These are phyloP conservation scores for Kazachstania viticola DNA, from an alignment of 805 yeast genomes.

Conservation along the genomic window DNA sequence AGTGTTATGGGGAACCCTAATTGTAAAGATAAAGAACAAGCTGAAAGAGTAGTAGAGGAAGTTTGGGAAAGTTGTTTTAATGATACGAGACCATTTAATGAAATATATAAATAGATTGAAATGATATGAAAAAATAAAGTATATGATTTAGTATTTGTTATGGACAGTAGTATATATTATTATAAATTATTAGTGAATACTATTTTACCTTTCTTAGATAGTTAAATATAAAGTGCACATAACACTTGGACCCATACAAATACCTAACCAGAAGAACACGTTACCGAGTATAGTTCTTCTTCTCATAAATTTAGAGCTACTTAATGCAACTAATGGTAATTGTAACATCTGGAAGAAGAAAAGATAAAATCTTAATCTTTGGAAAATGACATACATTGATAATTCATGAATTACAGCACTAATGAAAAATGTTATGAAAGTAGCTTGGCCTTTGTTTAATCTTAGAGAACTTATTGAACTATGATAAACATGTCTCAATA, in stretches of 20 bases:
- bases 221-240: constrained; percentile 76
- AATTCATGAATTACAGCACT: constrained; percentile 82
- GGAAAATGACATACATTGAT: constrained; percentile 83
- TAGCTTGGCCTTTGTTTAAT: constrained; percentile 56
- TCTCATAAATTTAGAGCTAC: constrained; percentile 47
- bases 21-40: constrained; percentile 62
- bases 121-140: not conserved
- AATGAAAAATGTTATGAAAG: constrained; percentile 63
- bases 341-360: constrained; percentile 79
- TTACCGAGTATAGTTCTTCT: constrained; percentile 58
- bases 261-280: constrained; percentile 82
- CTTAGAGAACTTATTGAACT: constrained; percentile 69
- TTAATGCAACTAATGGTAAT: constrained; percentile 48
- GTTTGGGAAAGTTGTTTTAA: constrained; percentile 90
- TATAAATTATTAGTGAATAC: not conserved
- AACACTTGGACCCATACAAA: constrained; percentile 79
- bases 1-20: constrained; percentile 81
- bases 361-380: constrained; percentile 72
- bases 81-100: constrained; percentile 93
- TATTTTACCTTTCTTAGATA: constrained; percentile 1
- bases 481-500: constrained; percentile 88
- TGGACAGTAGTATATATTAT: not conserved
- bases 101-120: constrained; percentile 52
- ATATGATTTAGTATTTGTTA: too few relatives aligned
- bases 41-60: constrained; percentile 66